A percentile compares a stretch with the other conserved stretches of the same genome.
Conservation (phyloP, 2,329 filamentous ascomycete genomes). For the Pezicula radicicola region DNA sequence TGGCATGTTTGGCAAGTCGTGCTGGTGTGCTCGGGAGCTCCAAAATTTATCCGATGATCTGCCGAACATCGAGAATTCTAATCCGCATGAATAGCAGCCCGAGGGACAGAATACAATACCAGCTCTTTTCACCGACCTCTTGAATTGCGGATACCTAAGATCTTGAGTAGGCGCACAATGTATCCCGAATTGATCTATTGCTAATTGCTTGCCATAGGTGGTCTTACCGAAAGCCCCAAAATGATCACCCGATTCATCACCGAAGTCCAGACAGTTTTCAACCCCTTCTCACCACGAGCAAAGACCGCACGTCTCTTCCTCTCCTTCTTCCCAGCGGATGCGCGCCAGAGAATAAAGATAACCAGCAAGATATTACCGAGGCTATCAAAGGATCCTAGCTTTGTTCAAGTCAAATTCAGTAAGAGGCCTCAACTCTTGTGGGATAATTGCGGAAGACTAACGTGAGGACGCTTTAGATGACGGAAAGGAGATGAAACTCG, state of each 20-base stretch:
- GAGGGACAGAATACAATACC: too few species aligned
- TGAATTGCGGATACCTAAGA: neutral
- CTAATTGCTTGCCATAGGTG: neutral
- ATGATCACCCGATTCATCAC: constrained; percentile 90
- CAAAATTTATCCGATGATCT: neutral
- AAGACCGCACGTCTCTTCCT: constrained; percentile 88
- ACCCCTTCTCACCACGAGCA: constrained; percentile 78
- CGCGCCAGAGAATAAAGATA: constrained; percentile 74
- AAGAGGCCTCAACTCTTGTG: constrained; percentile 25
- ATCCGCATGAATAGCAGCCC: neutral
- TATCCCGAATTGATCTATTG: neutral
- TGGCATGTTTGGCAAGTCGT: neutral
- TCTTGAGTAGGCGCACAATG: neutral
- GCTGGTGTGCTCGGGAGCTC: too few species aligned
- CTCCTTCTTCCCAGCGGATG: constrained; percentile 76
- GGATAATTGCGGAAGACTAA: neutral
- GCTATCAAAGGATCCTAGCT: constrained; percentile 63
- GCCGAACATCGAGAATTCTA: neutral
- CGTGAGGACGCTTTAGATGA: constrained; percentile 60
- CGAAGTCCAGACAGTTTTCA: constrained; percentile 82
- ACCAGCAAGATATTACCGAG: constrained; percentile 73
- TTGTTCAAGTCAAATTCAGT: constrained; percentile 84
- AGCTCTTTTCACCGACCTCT: neutral
- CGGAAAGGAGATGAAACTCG: constrained; percentile 83
- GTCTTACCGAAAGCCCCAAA: constrained; percentile 19